A percentile compares a stretch with the other conserved stretches of the same genome.
Conservation (phyloP, 306 rosid species). For the Glycine tomentella region DNA sequence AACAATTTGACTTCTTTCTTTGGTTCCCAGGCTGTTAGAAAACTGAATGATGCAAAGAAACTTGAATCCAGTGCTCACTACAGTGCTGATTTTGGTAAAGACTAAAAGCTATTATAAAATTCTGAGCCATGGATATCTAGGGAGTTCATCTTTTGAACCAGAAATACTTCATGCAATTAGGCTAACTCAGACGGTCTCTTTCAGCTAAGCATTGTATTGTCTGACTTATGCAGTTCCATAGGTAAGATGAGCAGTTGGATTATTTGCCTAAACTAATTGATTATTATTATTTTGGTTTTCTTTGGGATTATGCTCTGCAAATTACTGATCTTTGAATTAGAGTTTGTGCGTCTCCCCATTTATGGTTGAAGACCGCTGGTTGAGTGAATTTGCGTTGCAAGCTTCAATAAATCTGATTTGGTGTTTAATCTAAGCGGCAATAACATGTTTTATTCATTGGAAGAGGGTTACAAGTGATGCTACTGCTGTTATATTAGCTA, state of each 20-base stretch:
- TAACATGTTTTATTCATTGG: no score
- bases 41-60: constrained; percentile 93
- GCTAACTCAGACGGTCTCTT: not conserved
- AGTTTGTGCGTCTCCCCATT: not conserved
- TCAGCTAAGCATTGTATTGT: not conserved
- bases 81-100: constrained; percentile 86
- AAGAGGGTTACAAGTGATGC: not conserved
- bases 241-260: not conserved
- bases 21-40: constrained; percentile 83
- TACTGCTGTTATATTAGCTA: not conserved
- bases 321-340: constrained; percentile 6
- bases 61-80: constrained; percentile 93
- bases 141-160: not conserved
- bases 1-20: constrained; percentile 23
- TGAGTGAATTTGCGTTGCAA: no score
- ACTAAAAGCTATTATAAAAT: constrained; percentile 42
- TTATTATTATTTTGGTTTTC: not conserved
- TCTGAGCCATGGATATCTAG: not conserved
- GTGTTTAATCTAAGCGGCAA: no score
- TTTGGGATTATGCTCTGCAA: not conserved
- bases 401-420: no score
- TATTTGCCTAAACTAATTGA: constrained; percentile 27
- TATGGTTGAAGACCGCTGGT: not conserved
- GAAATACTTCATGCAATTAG: constrained; percentile 1
- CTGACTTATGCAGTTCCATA: not conserved